Percentiles rank a stretch among this genome's conserved stretches.
These are phyloP conservation scores for Sporothrix curviconia DNA, from an alignment of 2,329 filamentous ascomycete genomes.

Conservation along the genomic window DNA sequence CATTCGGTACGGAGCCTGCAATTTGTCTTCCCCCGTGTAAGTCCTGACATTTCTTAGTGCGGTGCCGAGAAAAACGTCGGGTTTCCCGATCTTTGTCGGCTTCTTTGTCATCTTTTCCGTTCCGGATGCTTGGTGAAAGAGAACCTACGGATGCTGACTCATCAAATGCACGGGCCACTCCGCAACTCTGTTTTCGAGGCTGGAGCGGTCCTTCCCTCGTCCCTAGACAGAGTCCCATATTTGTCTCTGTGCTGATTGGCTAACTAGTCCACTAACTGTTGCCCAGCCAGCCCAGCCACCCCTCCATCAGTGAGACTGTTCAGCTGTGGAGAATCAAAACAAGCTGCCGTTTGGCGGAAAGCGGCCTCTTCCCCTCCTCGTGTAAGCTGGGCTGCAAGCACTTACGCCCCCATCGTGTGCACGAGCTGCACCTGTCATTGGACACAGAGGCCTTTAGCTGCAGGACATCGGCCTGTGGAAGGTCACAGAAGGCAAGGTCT, in stretches of 20 bases:
- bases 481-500: too few relatives aligned
- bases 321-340: conserved; percentile 12
- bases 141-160: not conserved
- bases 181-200: not conserved
- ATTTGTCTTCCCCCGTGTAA: too few relatives aligned
- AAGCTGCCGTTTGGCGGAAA: conserved; percentile 2
- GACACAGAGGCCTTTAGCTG: too few relatives aligned
- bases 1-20: too few relatives aligned
- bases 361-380: not conserved
- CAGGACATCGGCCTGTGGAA: too few relatives aligned
- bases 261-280: not conserved
- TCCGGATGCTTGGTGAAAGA: too few relatives aligned
- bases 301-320: not conserved
- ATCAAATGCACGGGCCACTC: not conserved
- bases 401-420: conserved; percentile 2
- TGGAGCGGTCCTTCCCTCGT: not conserved
- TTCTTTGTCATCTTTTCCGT: not conserved
- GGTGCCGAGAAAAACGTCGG: too few relatives aligned
- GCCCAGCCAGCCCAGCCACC: conserved; percentile 14
- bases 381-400: conserved; percentile 11
- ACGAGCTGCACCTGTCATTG: not conserved
- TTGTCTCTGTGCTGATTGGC: not conserved
- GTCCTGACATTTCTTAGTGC: too few relatives aligned
- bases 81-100: not conserved
- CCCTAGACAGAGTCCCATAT: not conserved